Percentiles rank a stretch among this genome's conserved stretches.
These are phyloP conservation scores for Selaginella tamariscina DNA, from an alignment of 75 land plant genomes.

Conservation along the genomic window DNA sequence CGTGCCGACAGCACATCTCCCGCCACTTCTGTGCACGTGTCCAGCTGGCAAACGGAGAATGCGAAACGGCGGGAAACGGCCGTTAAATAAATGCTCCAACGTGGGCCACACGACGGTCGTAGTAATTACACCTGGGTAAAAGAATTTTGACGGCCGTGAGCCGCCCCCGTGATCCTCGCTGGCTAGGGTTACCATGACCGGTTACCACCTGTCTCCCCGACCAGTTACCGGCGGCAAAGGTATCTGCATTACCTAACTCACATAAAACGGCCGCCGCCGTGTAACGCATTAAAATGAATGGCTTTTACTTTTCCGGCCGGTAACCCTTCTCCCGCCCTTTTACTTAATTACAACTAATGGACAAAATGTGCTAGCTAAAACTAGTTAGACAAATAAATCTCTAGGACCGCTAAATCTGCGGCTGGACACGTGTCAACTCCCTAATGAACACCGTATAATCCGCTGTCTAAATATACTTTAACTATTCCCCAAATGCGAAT, in stretches of 20 bases:
- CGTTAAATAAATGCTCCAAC: background rate
- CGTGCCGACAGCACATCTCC: background rate
- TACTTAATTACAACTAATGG: background rate
- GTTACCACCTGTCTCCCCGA: background rate
- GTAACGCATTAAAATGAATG: background rate
- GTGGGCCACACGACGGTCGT: too few relatives aligned
- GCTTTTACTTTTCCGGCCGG: background rate
- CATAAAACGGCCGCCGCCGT: background rate
- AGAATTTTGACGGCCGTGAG: background rate
- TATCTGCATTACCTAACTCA: background rate
- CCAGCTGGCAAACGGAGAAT: background rate
- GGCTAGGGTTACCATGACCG: background rate
- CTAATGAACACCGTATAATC: background rate
- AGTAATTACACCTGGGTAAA: too few relatives aligned
- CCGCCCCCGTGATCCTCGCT: background rate
- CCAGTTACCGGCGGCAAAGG: background rate
- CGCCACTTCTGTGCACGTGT: background rate
- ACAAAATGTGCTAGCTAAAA: too few relatives aligned
- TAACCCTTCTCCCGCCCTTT: background rate
- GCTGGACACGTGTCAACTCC: background rate
- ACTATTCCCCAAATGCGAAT: background rate
- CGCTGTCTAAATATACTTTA: background rate
- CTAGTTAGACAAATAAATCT: too few relatives aligned
- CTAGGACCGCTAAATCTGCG: conserved; percentile 3
- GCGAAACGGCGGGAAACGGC: background rate